Evolutionary conservation across 2,329 filamentous ascomycete genomes (phyloP), one percentile per base, ranked within the genome.

Genomic region (Colletotrichum graminicola): DNA sequence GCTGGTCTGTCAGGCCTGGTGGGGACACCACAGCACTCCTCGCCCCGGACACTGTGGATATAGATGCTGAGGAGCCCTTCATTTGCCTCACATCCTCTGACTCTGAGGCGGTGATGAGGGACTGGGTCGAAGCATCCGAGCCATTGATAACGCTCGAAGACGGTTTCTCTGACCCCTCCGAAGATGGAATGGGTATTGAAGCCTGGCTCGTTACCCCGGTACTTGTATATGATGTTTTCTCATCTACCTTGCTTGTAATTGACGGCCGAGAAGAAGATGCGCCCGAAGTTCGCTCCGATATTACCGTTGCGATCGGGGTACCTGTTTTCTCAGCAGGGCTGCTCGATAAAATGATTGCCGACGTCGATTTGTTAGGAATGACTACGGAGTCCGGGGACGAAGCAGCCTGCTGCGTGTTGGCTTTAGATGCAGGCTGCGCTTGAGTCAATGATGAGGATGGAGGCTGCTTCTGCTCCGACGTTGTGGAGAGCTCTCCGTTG

Each of bases 391-490:
- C 14, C 29, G 21, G 47, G 26, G 57, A 34, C 18, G 26, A n/a
- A 11, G n/a, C 3, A 16, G 3, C 41, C 11, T 23, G 21, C n/a
- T n/a, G 18, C 32, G 12, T 32, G 43, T 11, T 23, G 8, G 14
- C 32, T 61, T n/a, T 18, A 26, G 32, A 10, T 12, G 12, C 32
- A n/a, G 32, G n/a, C 7, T 21, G 21, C 11, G 10, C 21, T 1
- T n/a, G 16, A 29, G 12, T 34, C 12, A 43, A 23, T 10, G 34
- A 43, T 18, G 34, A 23, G 7, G 2, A 18, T 7, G 36, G 16
- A 6, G 34, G 51, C 26, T 34, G 21, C 32, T 68, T 52, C 23
- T 43, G 21, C 52, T 34, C 60, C 23, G 66, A 36, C 34, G 36
- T 64, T 1, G 34, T 5, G 12, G 51, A 23, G 4, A 39, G 26